These are phyloP conservation scores for Geotrichum cucujoidarum DNA, from an alignment of 1,139 yeast genomes.

Conservation along the genomic window DNA sequence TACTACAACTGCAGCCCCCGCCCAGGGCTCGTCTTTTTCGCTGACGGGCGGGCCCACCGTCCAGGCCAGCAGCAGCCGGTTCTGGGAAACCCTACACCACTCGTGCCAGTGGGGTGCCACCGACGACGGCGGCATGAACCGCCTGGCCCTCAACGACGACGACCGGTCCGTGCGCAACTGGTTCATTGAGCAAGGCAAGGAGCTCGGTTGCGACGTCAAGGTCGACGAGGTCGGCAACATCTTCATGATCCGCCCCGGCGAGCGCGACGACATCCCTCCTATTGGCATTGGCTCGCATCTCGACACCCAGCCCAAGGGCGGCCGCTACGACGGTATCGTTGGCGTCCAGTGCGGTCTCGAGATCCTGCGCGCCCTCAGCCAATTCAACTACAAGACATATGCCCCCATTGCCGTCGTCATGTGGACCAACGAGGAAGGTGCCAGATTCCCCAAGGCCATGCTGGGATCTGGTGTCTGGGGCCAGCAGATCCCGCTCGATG, in stretches of 20 bases:
- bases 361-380: conserved; percentile 59
- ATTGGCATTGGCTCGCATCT: conserved; percentile 70
- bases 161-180: conserved; percentile 67
- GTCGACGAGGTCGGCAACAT: conserved; percentile 65
- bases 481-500: conserved; percentile 45
- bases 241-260: conserved; percentile 60
- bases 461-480: conserved; percentile 69
- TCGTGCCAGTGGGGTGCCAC: conserved; percentile 61
- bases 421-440: conserved; percentile 81
- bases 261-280: conserved; percentile 45
- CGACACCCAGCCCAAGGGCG: conserved; percentile 79
- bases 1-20: conserved; percentile 10
- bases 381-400: conserved; percentile 52
- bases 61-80: conserved; percentile 39
- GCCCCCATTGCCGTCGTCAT: conserved; percentile 60
- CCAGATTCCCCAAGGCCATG: conserved; percentile 62
- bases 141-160: conserved; percentile 56
- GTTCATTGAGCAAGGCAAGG: conserved; percentile 51
- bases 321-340: conserved; percentile 65
- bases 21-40: background rate
- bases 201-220: conserved; percentile 53
- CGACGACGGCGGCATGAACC: conserved; percentile 55
- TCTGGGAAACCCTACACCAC: conserved; percentile 54
- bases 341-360: conserved; percentile 68
- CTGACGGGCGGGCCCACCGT: conserved; percentile 2